These are phyloP conservation scores for Mucor irregularis DNA, from an alignment of 371 early-diverging fungal species.

Conservation along the genomic window DNA sequence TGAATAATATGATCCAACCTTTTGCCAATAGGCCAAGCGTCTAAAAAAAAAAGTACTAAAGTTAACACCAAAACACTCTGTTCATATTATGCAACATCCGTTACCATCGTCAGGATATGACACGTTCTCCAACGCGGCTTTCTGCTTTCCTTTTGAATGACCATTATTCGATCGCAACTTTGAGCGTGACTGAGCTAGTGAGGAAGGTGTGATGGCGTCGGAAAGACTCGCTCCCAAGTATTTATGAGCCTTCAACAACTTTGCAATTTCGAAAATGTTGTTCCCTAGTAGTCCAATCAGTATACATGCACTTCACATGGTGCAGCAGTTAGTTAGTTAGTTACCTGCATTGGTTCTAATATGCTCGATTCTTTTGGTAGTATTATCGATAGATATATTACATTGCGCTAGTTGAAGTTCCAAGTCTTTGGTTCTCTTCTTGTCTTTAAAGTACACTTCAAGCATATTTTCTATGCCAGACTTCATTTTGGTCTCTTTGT, in stretches of 20 bases:
- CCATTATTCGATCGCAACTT: constrained; percentile 39
- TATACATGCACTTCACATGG: not conserved
- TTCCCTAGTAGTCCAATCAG: constrained; percentile 20
- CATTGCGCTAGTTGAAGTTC: constrained; percentile 50
- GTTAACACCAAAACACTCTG: not conserved
- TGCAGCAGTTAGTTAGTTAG: not conserved
- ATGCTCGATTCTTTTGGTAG: constrained; percentile 48
- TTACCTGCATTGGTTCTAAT: constrained; percentile 42
- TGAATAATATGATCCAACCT: constrained; percentile 36
- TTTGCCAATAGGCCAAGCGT: constrained; percentile 41
- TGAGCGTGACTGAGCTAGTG: constrained; percentile 28
- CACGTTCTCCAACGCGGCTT: constrained; percentile 37
- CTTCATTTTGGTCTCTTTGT: constrained; percentile 45
- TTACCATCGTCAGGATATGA: constrained; percentile 52
- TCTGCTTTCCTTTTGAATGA: constrained; percentile 39
- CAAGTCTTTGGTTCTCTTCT: constrained; percentile 54
- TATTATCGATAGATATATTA: constrained; percentile 43
- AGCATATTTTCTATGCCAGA: constrained; percentile 54
- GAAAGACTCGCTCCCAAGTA: constrained; percentile 40
- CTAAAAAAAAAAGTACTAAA: constrained; percentile 16
- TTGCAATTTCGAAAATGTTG: constrained; percentile 28
- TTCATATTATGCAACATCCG: not conserved
- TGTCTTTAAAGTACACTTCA: constrained; percentile 49
- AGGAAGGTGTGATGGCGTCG: constrained; percentile 30
- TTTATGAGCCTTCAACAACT: constrained; percentile 37